Percentiles rank a stretch among this genome's conserved stretches.
Evolutionary conservation across 345 rosid species (phyloP).

Genomic region (Sapria himalayana): DNA sequence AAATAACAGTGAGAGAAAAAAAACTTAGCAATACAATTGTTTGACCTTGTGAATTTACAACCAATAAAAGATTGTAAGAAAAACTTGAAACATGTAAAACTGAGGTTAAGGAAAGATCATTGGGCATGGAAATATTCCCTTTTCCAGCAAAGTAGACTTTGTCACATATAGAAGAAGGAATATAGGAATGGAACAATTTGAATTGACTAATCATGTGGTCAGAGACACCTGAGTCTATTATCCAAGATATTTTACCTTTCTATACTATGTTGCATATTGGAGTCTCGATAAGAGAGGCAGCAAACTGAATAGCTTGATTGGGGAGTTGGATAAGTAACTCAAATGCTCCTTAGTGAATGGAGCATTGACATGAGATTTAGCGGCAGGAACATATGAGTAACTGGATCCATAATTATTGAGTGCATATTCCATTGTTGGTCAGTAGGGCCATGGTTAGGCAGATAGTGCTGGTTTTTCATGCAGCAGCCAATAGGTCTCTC

Average conservation of each 20-base stretch:
- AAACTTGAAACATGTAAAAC: slow-evolving; percentile 1
- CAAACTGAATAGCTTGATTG: background rate
- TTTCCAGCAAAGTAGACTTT: background rate
- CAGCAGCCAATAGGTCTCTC: background rate
- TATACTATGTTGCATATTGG: background rate
- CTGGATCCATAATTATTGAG: too few relatives aligned
- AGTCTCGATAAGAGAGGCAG: background rate
- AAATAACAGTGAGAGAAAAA: background rate
- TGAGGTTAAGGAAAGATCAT: background rate
- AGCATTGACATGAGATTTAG: too few relatives aligned
- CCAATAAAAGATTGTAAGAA: background rate
- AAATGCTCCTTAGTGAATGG: too few relatives aligned
- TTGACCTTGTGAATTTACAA: background rate
- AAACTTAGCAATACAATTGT: background rate
- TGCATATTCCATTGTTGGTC: too few relatives aligned
- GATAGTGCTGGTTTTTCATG: too few relatives aligned
- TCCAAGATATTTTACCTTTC: background rate
- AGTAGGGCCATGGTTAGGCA: too few relatives aligned
- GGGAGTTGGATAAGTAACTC: background rate
- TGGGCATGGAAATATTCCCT: background rate
- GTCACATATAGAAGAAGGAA: background rate
- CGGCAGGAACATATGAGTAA: too few relatives aligned
- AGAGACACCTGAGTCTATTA: background rate
- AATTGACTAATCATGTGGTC: background rate
- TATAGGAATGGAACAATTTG: background rate